Base-by-base conservation (phyloP, 257 asterid species). In the Salvia rosmarinus region DNA sequence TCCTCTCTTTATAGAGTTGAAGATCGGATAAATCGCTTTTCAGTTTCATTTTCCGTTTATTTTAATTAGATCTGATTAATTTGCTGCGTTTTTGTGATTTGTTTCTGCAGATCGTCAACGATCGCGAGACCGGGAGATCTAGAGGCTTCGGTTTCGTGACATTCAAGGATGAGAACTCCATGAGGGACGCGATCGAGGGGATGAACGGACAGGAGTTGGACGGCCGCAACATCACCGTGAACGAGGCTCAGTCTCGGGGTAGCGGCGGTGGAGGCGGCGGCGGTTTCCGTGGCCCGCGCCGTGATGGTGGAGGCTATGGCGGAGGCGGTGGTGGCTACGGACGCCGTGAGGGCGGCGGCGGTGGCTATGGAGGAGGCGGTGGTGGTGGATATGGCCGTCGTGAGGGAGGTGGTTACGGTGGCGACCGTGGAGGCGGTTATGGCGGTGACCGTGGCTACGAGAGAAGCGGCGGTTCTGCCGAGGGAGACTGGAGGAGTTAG, bases 141-240 rank as follows among this genome's bases (percentile, higher is more conserved):
- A 88, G 97, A 63, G 98, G 98, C 0, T 93, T 93, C 55, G 98
- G 97, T 6, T 93, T 93, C 51, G 97, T 93, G 14, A 93, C 97
- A 0, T 93, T 93, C 49, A 79, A 69, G 74, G 93, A 86, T 12
- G 97, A 93, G 80, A 78, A 85, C 16, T 14, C 94, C 6, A 90
- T 90, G 98, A 88, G 78, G 43, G 81, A 71, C 5, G 97, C 97
- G 0, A 90, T 93, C 14, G 89, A 88, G 72, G 87, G 74, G 23
- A 85, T 93, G 98, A 88, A 93, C 75, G 98, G 97, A 2, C 86
- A 85, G 73, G 85, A 80, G 0, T 87, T 92, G 50, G 98, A 92
- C 19, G 98, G 97, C 3, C 89, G 96, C 1, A 87, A 49, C 72
- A 92, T 92, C 68, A 92, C 97, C 23, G 98, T 92, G 5, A 89